Conservation (phyloP, 208 protist species). For the Leishmania aethiopica region DNA sequence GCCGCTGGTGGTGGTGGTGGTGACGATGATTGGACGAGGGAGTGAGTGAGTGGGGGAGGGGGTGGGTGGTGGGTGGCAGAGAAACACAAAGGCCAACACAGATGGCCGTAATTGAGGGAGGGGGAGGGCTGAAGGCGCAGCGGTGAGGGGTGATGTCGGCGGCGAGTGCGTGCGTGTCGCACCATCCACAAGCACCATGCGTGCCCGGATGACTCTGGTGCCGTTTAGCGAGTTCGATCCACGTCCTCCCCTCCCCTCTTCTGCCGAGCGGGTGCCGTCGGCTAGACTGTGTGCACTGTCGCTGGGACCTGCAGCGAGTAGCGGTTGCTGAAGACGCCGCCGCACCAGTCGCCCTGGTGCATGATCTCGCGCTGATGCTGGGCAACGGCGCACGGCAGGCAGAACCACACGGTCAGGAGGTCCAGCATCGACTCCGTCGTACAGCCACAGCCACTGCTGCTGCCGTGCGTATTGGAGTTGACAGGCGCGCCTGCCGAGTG, state of each 20-base stretch:
- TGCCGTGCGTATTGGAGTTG: not conserved
- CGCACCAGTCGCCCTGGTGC: slow-evolving; percentile 25
- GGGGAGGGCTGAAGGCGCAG: not conserved
- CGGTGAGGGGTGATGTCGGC: not conserved
- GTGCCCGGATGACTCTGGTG: not conserved
- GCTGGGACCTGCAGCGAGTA: slow-evolving; percentile 10
- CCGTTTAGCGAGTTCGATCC: not conserved
- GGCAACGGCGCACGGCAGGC: slow-evolving; percentile 15
- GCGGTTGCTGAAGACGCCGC: slow-evolving; percentile 24
- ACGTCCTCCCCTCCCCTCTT: not conserved
- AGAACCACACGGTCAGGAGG: slow-evolving; percentile 1
- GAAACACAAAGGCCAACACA: not conserved
- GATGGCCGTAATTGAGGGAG: too few species aligned
- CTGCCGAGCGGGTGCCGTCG: not conserved
- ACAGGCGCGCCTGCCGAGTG: not conserved
- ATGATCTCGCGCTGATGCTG: slow-evolving; percentile 37
- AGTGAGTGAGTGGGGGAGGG: not conserved
- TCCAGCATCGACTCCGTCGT: slow-evolving; percentile 13
- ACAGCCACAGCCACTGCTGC: not conserved
- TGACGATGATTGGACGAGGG: not conserved
- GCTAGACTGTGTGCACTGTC: slow-evolving; percentile 16
- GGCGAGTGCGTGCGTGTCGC: not conserved
- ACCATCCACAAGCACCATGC: not conserved
- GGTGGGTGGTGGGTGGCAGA: not conserved
- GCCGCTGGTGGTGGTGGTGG: too few species aligned